These are phyloP conservation scores for Boletus bicolor DNA, from an alignment of 768 basidiomycete species.

Conservation along the genomic window DNA sequence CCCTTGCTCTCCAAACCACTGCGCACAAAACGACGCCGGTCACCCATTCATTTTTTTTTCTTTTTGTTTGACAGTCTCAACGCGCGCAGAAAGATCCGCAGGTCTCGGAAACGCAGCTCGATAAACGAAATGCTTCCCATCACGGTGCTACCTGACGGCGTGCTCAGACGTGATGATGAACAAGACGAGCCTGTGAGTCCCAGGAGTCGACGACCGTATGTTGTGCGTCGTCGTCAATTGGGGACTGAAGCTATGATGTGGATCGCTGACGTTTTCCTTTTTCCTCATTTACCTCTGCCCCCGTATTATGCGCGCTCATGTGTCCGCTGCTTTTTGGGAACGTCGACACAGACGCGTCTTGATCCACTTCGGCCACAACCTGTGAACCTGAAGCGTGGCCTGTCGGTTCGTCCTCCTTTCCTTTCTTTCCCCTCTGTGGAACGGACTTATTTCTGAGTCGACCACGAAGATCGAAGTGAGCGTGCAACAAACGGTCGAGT, in stretches of 20 bases:
- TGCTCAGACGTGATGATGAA: background rate
- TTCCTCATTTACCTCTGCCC: background rate
- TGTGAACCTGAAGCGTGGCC: background rate
- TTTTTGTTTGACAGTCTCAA: constrained; percentile 17
- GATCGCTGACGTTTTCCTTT: background rate
- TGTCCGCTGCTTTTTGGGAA: background rate
- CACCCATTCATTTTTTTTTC: background rate
- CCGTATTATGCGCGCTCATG: background rate
- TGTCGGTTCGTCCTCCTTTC: constrained; percentile 10
- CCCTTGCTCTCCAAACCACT: background rate
- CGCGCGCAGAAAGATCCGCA: constrained; percentile 13
- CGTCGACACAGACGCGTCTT: background rate
- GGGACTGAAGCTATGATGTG: background rate
- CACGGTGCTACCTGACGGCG: background rate
- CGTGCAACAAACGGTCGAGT: constrained; percentile 14
- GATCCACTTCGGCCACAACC: background rate
- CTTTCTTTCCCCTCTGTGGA: background rate
- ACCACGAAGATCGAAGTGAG: constrained; percentile 17
- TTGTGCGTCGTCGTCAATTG: background rate
- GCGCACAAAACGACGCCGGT: background rate
- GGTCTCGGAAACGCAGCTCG: background rate
- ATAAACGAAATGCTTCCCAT: constrained; percentile 2
- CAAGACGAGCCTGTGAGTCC: background rate
- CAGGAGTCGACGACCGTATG: background rate
- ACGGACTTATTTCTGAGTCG: background rate